Evolutionary conservation across 495 filamentous ascomycete species (phyloP).

Genomic region (Pseudomonodictys pantanalensis): DNA sequence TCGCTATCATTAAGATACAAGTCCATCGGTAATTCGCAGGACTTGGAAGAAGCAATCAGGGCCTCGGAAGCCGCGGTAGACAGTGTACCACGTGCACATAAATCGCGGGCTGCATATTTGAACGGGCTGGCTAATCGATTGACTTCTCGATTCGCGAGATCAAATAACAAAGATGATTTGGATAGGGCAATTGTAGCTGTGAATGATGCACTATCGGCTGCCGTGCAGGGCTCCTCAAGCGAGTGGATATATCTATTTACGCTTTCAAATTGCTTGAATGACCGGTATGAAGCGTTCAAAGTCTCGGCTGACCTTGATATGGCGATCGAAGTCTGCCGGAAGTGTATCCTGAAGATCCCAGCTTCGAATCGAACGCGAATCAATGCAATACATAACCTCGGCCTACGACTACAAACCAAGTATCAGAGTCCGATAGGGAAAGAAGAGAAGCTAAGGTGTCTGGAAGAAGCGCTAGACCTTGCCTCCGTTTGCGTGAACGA

Average conservation of each 20-base stretch:
- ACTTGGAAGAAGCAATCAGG: background rate
- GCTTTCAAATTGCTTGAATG: background rate
- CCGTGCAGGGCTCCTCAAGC: background rate
- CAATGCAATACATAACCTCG: slow-evolving; percentile 5
- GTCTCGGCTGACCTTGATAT: background rate
- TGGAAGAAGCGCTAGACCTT: background rate
- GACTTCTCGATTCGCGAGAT: background rate
- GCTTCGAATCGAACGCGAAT: background rate
- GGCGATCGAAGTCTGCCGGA: background rate
- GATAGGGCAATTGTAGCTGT: slow-evolving; percentile 3
- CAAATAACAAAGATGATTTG: background rate
- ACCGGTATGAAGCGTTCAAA: background rate
- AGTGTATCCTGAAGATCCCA: background rate
- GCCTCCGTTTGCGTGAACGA: slow-evolving; percentile 1
- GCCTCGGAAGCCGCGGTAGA: slow-evolving; percentile 4
- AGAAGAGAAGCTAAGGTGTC: background rate
- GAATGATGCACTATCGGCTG: background rate
- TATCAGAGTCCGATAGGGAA: background rate
- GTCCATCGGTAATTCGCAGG: background rate
- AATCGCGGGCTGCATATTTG: background rate
- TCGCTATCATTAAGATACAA: background rate
- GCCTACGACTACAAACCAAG: background rate
- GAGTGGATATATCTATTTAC: background rate
- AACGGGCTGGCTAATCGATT: slow-evolving; percentile 1
- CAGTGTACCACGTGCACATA: background rate